Percentiles rank a stretch among this genome's conserved stretches.
phyloP scores from a whole-genome alignment of 2,329 filamentous ascomycete genomes.

The Fusarium succisae region DNA sequence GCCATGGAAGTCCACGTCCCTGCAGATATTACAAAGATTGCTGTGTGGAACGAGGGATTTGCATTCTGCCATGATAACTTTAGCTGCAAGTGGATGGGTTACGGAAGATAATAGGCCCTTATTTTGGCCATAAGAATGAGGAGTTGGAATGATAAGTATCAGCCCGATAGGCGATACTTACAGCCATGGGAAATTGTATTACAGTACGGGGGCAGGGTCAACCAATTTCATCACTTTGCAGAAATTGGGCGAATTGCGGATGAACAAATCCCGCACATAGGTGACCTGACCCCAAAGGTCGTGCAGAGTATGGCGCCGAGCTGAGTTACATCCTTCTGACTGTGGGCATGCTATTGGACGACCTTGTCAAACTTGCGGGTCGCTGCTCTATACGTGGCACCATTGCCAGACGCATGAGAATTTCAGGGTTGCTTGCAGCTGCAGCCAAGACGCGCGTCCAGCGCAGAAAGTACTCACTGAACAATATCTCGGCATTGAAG shows the following conservation, averaged over 20 bases:
- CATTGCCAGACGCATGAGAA: rapidly evolving
- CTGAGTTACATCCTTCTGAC: no score
- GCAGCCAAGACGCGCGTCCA: background rate
- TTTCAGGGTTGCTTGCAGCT: rapidly evolving
- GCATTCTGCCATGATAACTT: background rate
- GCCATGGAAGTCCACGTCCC: background rate
- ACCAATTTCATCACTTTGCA: rapidly evolving
- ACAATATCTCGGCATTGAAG: rapidly evolving
- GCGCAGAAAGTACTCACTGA: background rate
- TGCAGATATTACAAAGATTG: background rate
- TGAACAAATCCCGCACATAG: background rate
- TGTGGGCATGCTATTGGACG: rapidly evolving
- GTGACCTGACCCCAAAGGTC: background rate
- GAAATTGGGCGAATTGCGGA: rapidly evolving
- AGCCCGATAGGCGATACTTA: background rate
- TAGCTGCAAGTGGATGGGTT: background rate
- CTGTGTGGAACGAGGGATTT: background rate
- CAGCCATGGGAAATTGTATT: background rate
- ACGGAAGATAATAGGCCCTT: rapidly evolving
- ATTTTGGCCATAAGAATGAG: background rate
- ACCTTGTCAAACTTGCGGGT: rapidly evolving
- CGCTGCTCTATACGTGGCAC: background rate
- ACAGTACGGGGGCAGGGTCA: rapidly evolving
- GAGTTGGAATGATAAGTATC: no score
- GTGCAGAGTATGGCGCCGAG: background rate